Percentiles rank a stretch among this genome's conserved stretches.
These are phyloP conservation scores for Ogataea philodendri DNA, from an alignment of 805 yeast genomes.

Conservation along the genomic window DNA sequence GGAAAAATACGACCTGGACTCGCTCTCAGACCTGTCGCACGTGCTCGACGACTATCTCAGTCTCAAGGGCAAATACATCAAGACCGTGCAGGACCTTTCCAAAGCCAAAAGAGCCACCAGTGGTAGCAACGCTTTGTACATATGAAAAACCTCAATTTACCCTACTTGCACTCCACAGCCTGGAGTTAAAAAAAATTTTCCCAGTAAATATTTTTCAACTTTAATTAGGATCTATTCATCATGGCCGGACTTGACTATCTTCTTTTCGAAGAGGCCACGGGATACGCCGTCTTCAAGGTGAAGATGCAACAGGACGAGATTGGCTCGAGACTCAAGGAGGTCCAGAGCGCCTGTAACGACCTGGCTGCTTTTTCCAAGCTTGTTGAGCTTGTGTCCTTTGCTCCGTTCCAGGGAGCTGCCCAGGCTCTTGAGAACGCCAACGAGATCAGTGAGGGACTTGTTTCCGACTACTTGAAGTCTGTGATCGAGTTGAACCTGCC, in stretches of 20 bases:
- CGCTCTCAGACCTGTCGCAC: conserved; percentile 37
- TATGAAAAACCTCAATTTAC: conserved; percentile 12
- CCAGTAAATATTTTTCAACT: conserved; percentile 9
- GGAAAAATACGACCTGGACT: conserved; percentile 42
- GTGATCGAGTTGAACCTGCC: conserved; percentile 90
- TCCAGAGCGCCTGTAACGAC: conserved; percentile 85
- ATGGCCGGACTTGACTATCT: conserved; percentile 84
- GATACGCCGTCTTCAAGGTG: conserved; percentile 95
- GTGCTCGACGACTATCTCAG: conserved; percentile 20
- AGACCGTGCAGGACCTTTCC: conserved; percentile 12
- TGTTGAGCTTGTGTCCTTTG: conserved; percentile 90
- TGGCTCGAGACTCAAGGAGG: conserved; percentile 89
- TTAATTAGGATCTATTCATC: conserved; percentile 8
- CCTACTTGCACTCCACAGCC: conserved; percentile 14
- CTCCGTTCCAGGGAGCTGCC: conserved; percentile 99
- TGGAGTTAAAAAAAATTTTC: conserved; percentile 11
- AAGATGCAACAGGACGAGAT: conserved; percentile 90
- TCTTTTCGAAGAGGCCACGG: conserved; percentile 97
- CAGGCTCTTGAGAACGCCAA: conserved; percentile 98
- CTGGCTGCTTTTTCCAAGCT: conserved; percentile 85
- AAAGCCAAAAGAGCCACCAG: conserved; percentile 19
- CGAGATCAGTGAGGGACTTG: conserved; percentile 95
- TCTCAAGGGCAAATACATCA: conserved; percentile 7
- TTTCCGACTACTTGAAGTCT: conserved; percentile 86
- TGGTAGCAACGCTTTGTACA: conserved; percentile 21